Base-by-base conservation (phyloP, 139 green algal species). In the Chlorella sp. region DNA sequence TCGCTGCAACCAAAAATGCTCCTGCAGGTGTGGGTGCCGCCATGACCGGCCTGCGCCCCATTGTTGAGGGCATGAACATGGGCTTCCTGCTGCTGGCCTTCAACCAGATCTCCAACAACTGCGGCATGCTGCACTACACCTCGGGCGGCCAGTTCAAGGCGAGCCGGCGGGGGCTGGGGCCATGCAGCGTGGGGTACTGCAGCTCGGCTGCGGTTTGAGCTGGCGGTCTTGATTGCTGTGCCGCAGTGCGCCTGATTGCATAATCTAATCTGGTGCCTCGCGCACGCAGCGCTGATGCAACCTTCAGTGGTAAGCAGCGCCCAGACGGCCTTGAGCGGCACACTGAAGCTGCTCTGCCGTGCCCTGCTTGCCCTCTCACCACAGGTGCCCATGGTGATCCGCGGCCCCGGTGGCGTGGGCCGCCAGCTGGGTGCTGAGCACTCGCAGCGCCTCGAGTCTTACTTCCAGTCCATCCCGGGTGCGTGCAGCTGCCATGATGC, bases 31-130 rank as follows among this genome's bases (percentile, higher is more conserved):
- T 99, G 30, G 97, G 97, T 36, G 97, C 96, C 23, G 97, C 95
- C 25, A 98, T 99, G 97, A 98, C 95, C 2, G 97, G 97, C 4
- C 92, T 98, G 91, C 89, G 97, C 20, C 95, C 96, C 32, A 97
- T 99, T 81, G 93, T 99, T 47, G 97, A 99, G 92, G 95, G 96
- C 89, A 99, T 99, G 97, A 99, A 99, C 94, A 98, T 98, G 95
- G 96, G 96, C 74, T 99, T 99, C 90, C 88, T 99, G 71, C 93
- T 99, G 73, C 93, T 99, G 71, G 96, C 96, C n/a, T 98, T 98
- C 94, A 98, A 98, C 93, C 96, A 99, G 87, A 99, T 99, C 89
- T 98, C 96, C 80, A 99, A 99, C 94, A 99, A 99, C 91, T 95
- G 93, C 83, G 96, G 96, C 84, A 99, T 99, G 96, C 91, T 99